These are phyloP conservation scores for Tricladium varicosporioides DNA, from an alignment of 2,329 filamentous ascomycete species.

Conservation along the genomic window DNA sequence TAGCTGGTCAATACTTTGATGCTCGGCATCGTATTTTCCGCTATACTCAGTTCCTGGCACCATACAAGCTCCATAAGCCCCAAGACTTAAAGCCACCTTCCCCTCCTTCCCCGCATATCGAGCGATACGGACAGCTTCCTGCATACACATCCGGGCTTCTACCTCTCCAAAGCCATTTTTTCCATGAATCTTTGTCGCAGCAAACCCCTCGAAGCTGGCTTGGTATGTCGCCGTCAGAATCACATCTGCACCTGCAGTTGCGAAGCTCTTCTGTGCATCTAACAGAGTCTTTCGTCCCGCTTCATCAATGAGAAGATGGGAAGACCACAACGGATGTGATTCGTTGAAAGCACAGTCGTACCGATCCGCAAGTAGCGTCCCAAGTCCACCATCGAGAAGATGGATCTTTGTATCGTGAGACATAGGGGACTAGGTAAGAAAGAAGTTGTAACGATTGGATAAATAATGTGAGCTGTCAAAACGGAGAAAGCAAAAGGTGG, in stretches of 20 bases:
- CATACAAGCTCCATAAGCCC: slow-evolving; percentile 68
- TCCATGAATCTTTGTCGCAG: neutral
- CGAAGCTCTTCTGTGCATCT: slow-evolving; percentile 29
- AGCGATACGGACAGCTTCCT: slow-evolving; percentile 64
- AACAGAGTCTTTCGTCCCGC: slow-evolving; percentile 6
- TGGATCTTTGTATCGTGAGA: slow-evolving; percentile 31
- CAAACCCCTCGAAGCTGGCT: slow-evolving; percentile 55
- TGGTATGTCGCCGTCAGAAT: slow-evolving; percentile 69
- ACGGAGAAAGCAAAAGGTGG: too few relatives aligned
- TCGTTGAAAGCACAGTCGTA: slow-evolving; percentile 52
- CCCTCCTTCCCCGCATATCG: slow-evolving; percentile 35
- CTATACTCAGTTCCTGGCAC: slow-evolving; percentile 64
- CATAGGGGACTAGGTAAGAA: too few relatives aligned
- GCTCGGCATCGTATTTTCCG: slow-evolving; percentile 54
- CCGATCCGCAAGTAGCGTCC: slow-evolving; percentile 61
- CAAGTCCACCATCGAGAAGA: slow-evolving; percentile 65
- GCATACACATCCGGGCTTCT: slow-evolving; percentile 77
- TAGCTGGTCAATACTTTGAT: slow-evolving; percentile 44
- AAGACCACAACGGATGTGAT: slow-evolving; percentile 64
- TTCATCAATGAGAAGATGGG: slow-evolving; percentile 56
- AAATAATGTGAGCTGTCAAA: too few relatives aligned
- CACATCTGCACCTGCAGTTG: slow-evolving; percentile 56
- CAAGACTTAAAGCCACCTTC: slow-evolving; percentile 56
- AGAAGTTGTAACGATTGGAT: too few relatives aligned
- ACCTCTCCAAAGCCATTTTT: slow-evolving; percentile 4